Evolutionary conservation across 2,329 filamentous ascomycete species (phyloP), one percentile per base, ranked within the genome.

Genomic region (Monilinia fructigena): DNA sequence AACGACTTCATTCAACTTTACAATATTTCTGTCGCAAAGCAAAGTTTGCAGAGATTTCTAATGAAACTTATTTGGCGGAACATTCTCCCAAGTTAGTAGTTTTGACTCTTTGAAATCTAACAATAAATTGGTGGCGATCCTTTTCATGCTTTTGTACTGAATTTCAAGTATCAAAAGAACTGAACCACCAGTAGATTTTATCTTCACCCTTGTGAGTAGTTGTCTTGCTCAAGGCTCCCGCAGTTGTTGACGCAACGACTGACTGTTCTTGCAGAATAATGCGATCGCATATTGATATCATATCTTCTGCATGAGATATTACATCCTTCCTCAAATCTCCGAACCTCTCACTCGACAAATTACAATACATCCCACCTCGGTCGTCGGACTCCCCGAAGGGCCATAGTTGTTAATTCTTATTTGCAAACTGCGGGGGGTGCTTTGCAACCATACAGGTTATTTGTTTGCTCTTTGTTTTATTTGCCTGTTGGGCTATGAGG

Each of bases 1-100:
- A 38, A 60, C 58, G 48, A 38, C 45, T 31, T 50, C 42, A 14
- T 60, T 3, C 31, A 26, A 4, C 48, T 3, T 40, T 50, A 4
- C 58, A 50, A 50, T 20, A 38, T 50, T 23, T 14, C 8, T 52
- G 28, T 60, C 58, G 45, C 58, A 60, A 60, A 35, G 31, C 31
- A 35, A 35, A 60, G 6, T 10, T 38, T 23, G 28, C 28, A 60
- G 45, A 50, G 20, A 26, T 50, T 60, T 60, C 20, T 3, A 18
- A 18, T 12, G 20, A 23, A 11, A 10, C 35, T n/a, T 1, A 1
- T 18, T 12, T 10, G 3, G 11, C 14, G 3, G 38, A 38, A 6
- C 10, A 26, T 35, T 12, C 14, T 35, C n/a, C 16, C 18, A 23
- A 50, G 4, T 38, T 20, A 2, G 8, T 4, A 48, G 1, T 3